phyloP scores from a whole-genome alignment of 164 flowering plant species.

The Stephania japonica region DNA sequence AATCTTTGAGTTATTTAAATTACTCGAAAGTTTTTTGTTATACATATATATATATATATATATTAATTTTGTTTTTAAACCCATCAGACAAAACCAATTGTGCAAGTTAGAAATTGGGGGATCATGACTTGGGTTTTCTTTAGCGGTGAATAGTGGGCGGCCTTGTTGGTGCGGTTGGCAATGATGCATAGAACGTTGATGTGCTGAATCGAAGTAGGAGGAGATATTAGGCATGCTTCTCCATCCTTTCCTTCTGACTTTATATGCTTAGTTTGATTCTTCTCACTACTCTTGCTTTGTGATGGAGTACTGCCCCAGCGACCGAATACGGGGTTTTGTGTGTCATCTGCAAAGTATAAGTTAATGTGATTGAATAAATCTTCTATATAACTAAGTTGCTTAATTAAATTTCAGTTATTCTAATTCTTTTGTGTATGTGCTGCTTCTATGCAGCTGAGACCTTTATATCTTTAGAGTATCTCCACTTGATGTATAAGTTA shows the following conservation, averaged over 20 bases:
- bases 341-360: conserved; percentile 75
- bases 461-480: conserved; percentile 73
- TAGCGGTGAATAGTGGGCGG: no score
- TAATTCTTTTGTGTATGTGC: background rate
- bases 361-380: background rate
- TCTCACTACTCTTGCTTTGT: no score
- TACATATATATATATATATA: no score
- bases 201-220: conserved; percentile 75
- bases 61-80: no score
- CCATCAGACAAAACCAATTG: no score
- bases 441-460: conserved; percentile 85
- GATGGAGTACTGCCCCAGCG: conserved; percentile 94
- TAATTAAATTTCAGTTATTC: background rate
- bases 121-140: no score
- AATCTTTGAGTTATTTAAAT: no score
- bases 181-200: no score
- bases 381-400: background rate
- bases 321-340: conserved; percentile 43
- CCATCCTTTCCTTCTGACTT: conserved; percentile 81
- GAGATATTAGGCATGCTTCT: conserved; percentile 69
- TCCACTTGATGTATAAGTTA: conserved; percentile 93
- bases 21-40: no score
- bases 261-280: conserved; percentile 72
- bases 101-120: no score
- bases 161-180: no score